Base-by-base conservation (phyloP, 371 early-diverging fungal species). In the Mortierella sp. region DNA sequence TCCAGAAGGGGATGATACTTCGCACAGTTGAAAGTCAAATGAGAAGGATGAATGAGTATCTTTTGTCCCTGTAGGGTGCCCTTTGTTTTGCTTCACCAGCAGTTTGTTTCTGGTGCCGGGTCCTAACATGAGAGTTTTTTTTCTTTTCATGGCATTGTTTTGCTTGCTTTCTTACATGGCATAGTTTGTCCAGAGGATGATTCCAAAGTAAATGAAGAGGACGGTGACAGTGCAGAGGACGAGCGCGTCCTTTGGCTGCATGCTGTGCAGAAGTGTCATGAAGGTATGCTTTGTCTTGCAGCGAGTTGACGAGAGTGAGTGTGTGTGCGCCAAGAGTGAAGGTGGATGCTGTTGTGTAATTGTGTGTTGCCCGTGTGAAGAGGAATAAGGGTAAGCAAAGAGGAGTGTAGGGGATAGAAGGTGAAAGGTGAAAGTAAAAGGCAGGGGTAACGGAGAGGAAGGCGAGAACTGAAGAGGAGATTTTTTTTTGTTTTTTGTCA, bases 1-100 rank as follows among this genome's bases (percentile, higher is more conserved):
- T 85, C 85, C 85, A 85, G 79, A 76, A 85, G 0, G 85, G 85
- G 35, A 74, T 27, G 43, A 85, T 74, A 49, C 85, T 85, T 75
- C 7, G 5, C 12, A 24, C 24, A 3, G 35, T 27, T 27, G 2
- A 29, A 49, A 21, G 27, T 56, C 16, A 65, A 18, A 44, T 6
- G 55, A 49, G 48, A 63, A 44, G 54, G 43, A 58, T n/a, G 21
- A 44, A 27, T 43, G 56, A n/a, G 21, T n/a, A 38, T 11, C 46
- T 16, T 68, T 38, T 35, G n/a, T 27, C 55, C 43, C 7, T 16
- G 71, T 11, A 43, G n/a, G 21, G 16, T 8, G 27, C 21, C 18
- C 7, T 55, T 6, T 29, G 16, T 29, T 16, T 16, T 5, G 5
- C 29, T 12, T 27, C 11, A 11, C 56, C 3, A 0, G 12, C 14